A percentile compares a stretch with the other conserved stretches of the same genome.
phyloP scores from a whole-genome alignment of 768 basidiomycete species.

The Peribolospora kevripleyi region DNA sequence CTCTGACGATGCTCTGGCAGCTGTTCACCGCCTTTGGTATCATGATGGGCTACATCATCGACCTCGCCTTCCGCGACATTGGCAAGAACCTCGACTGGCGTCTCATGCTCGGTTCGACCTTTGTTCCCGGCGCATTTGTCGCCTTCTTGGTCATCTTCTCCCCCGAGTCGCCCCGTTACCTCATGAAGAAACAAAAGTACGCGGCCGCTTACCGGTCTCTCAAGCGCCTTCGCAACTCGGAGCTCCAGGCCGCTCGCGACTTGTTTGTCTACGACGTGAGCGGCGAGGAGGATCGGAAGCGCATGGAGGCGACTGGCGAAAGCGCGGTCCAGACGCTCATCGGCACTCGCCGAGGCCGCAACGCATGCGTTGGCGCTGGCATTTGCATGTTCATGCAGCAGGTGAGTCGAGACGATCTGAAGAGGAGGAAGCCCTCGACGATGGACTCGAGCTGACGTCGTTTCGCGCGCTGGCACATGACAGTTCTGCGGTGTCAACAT shows the following conservation, averaged over 20 bases:
- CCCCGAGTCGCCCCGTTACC: constrained; percentile 13
- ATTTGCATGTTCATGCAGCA: too few species aligned
- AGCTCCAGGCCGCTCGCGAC: constrained; percentile 13
- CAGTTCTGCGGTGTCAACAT: constrained; percentile 7
- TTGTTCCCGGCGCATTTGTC: background rate
- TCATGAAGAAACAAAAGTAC: constrained; percentile 11
- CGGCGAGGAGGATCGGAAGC: too few species aligned
- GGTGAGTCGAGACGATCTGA: too few species aligned
- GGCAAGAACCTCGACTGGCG: constrained; percentile 20
- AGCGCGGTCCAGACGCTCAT: too few species aligned
- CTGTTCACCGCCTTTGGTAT: constrained; percentile 23
- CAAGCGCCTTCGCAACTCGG: constrained; percentile 7
- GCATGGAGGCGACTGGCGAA: too few species aligned
- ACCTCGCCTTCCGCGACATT: background rate
- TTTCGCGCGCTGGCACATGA: too few species aligned
- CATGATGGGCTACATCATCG: constrained; percentile 2
- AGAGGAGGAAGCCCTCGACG: too few species aligned
- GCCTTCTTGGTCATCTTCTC: constrained; percentile 25
- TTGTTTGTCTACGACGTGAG: constrained; percentile 5
- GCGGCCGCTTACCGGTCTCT: constrained; percentile 7
- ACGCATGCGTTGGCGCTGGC: too few species aligned
- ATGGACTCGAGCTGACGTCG: too few species aligned
- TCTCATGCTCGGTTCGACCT: constrained; percentile 21
- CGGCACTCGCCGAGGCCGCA: too few species aligned
- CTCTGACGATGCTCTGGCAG: constrained; percentile 68